Base-by-base conservation (phyloP, 129 eudicot species). In the Heracleum sosnowskyi region DNA sequence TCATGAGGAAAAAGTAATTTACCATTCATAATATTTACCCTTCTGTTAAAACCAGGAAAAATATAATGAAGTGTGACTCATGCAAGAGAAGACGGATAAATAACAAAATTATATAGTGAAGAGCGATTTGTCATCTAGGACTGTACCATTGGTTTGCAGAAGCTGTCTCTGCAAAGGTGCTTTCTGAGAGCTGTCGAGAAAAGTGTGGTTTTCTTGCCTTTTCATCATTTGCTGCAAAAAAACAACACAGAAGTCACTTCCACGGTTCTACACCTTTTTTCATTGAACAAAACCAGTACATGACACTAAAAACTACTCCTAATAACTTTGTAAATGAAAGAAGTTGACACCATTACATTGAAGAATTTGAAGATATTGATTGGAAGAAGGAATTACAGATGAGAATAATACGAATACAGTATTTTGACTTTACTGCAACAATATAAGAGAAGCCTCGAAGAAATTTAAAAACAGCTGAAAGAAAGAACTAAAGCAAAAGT, bases 171-270 rank as follows among this genome's bases (percentile, higher is more conserved):
- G 76, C 74, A 83, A 76, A 86, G 87, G 57, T 73, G 83, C 64
- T 20, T 63, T 29, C 46, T 79, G 81, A 63, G 74, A 82, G 78
- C 85, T 83, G 77, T 82, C 84, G 26, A 79, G 57, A 60, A 87
- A 76, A 75, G 62, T 83, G 85, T 36, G 37, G 41, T 44, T 46
- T 71, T 88, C 85, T 80, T 84, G 82, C 86, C 84, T 63, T 77
- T 83, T 83, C 68, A 83, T 73, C 28, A 80, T 83, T 37, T 83
- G 88, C 89, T 88, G 86, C 78, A 82, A 60, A 74, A 74, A 80
- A 2, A 60, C 68, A 26, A 26, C 33, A 40, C 37, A n/a, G 34
- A 41, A 41, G 40, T 66, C 39, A 66, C 72, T 15, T 73, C 35
- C 11, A 46, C 15, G 22, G 53, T 29, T 39, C 35, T 40, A 40